Percentiles rank a stretch among this genome's conserved stretches.
Conservation (phyloP, 768 basidiomycete species). For the Boletus rex-veris region DNA sequence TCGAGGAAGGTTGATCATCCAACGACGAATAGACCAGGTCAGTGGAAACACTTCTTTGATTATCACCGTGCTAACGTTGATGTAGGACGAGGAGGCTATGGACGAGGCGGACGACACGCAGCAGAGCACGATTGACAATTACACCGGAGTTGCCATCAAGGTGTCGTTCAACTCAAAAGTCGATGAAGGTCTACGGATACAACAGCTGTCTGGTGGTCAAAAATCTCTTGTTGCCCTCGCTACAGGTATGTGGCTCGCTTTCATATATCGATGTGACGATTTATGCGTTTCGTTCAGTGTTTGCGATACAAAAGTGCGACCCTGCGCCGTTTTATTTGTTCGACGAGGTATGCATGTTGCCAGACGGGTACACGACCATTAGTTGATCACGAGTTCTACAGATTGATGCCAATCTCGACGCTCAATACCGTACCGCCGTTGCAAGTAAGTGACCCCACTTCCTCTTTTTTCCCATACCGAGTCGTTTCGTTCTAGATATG, state of each 20-base stretch:
- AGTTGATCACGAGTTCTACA: conserved; percentile 22
- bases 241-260: conserved; percentile 51
- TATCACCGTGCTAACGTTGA: background rate
- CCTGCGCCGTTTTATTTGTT: conserved; percentile 99
- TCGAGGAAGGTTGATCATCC: conserved; percentile 86
- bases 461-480: conserved; percentile 36
- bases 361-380: background rate
- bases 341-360: conserved; percentile 64
- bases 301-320: conserved; percentile 98
- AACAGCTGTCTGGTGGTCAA: conserved; percentile 96
- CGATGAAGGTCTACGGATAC: conserved; percentile 94
- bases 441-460: conserved; percentile 56
- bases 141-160: conserved; percentile 96
- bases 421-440: conserved; percentile 96
- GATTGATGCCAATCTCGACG: conserved; percentile 98
- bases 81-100: conserved; percentile 61
- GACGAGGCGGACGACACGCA: conserved; percentile 74
- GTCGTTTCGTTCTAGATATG: conserved; percentile 46
- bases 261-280: background rate
- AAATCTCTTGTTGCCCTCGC: conserved; percentile 96
- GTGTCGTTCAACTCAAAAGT: conserved; percentile 99
- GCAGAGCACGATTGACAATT: conserved; percentile 82
- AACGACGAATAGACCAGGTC: conserved; percentile 84
- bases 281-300: conserved; percentile 52
- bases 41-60: background rate